Base-by-base conservation (phyloP, 2,329 filamentous ascomycete species). In the Sarocladiaceae sp. region DNA sequence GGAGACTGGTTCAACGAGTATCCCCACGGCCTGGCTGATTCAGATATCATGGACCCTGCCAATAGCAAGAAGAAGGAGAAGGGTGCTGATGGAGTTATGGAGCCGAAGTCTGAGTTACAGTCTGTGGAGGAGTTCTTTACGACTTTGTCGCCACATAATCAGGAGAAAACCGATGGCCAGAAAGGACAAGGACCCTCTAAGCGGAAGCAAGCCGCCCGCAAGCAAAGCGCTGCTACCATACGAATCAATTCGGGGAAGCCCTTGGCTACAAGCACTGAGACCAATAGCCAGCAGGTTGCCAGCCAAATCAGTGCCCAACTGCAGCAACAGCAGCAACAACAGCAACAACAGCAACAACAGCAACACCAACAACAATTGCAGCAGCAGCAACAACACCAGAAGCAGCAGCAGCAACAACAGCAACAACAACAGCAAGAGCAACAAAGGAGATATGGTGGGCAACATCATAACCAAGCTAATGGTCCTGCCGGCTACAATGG, bases 1-100 rank as follows among this genome's bases (percentile, higher is more conserved):
- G 91, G 92, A 50, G 94, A 97, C 69, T 97, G 94, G 94, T 97
- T 97, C 62, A 88, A 94, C 64, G 83, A 88, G 58, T 97, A 97
- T 65, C 94, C 94, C 1, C 88, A 96, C 60, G 94, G 94, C 2
- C 89, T 97, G 15, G 90, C 89, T 3, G 84, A 89, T 55, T 79
- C 84, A 1, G 90, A 96, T 62, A 94, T 90, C 68, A 84, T 90
- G 61, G 90, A 94, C 58, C 86, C 88, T 1, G 83, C 81, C 25
- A 26, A 20, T 25, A 71, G 77, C 3, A 76, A 80, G 36, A 84
- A 86, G 64, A 88, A 86, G 59, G 88, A 95, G 62, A 86, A 82
- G 36, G 87, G 88, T 8, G 87, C 89, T n/a, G 91, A 97, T 64
- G 91, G 88, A 1, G 90, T 94, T 1, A 78, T 97, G 58, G 89